Evolutionary conservation across 805 yeast genomes (phyloP), one percentile per base, ranked within the genome.

Genomic region (Lipomyces chichibuensis): DNA sequence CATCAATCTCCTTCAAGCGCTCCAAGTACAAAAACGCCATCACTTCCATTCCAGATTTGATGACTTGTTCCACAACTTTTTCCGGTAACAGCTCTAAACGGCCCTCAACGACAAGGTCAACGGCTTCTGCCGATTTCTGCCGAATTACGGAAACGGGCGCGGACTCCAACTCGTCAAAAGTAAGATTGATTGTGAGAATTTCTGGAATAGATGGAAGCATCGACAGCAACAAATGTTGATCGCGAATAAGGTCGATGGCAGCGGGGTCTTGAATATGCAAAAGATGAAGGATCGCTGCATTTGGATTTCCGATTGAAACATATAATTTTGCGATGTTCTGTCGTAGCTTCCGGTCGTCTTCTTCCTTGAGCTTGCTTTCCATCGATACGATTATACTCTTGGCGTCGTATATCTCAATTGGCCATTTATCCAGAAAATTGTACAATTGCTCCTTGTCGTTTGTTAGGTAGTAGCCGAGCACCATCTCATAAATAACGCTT

Each of bases 1-100:
- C 85, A 72, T 92, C 96, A 2, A 80, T 77, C 32, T 76, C 75
- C 13, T 83, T 81, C n/a, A 92, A 78, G 69, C 81, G 80, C 65
- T 88, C 88, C 56, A 95, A 77, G 72, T 90, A 91, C 25, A 90
- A 77, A 72, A 85, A 92, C 59, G 85, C 84, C 6, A 92, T 77
- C 35, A 84, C 78, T 39, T 84, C 75, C 66, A 71, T 52, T 9
- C 64, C 63, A 1, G 72, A 58, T 23, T 65, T 66, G 58, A 67
- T 60, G 13, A 69, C 57, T 32, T 84, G 70, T 0, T 80, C 71
- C 0, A 91, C 77, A 0, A 94, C 79, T 1, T 78, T 75, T 0
- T 74, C 71, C 0, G 96, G 89, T 1, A 81, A 70, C 2, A 93
- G 77, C 72, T 90, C 92, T 71, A 88, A 90, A 55, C 91, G 80